Base-by-base conservation (phyloP, 768 basidiomycete species). In the Multifurca ochricompacta region DNA sequence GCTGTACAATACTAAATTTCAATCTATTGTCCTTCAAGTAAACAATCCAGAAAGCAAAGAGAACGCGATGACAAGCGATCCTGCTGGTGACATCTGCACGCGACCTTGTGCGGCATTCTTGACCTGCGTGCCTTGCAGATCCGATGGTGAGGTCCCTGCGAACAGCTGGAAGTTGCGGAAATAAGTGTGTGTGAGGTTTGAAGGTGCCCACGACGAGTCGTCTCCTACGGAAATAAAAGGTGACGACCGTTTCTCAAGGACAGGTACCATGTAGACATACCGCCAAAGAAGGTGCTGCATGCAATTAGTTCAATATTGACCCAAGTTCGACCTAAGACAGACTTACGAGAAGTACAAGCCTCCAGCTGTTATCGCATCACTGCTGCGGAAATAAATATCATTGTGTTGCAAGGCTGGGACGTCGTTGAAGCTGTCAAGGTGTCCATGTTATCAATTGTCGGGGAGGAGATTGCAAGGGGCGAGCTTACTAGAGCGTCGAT, bases 241-340 rank as follows among this genome's bases (percentile, higher is more conserved):
- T 67, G 46, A 63, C 59, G 16, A n/a, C 30, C 23, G n/a, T 23
- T n/a, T 51, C 32, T 34, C 25, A 32, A 25, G 11, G 3, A 25
- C 21, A 11, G 19, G 34, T 27, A 48, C 18, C 23, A 14, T 28
- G 23, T 28, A 48, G 27, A 55, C 54, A 66, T 59, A 72, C 86
- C 90, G 69, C 88, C 89, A 64, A 90, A 91, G 72, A 91, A 91
- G 19, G 87, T 89, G 31, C 85, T 86, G 56, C n/a, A 8, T 8
- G 43, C 5, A 44, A 35, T 10, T 3, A 13, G 42, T 27, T 28
- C 40, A 56, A 13, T 6, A 44, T 34, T 2, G 48, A 32, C 19
- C 3, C 25, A 10, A 44, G 25, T 19, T 10, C 31, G 23, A 28
- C 30, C 21, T 27, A 11, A 30, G 21, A 42, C 8, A 45, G n/a